A percentile compares a stretch with the other conserved stretches of the same genome.
These are phyloP conservation scores for Oryza glaberrima DNA, from an alignment of 176 grass and related monocot species.

Conservation along the genomic window DNA sequence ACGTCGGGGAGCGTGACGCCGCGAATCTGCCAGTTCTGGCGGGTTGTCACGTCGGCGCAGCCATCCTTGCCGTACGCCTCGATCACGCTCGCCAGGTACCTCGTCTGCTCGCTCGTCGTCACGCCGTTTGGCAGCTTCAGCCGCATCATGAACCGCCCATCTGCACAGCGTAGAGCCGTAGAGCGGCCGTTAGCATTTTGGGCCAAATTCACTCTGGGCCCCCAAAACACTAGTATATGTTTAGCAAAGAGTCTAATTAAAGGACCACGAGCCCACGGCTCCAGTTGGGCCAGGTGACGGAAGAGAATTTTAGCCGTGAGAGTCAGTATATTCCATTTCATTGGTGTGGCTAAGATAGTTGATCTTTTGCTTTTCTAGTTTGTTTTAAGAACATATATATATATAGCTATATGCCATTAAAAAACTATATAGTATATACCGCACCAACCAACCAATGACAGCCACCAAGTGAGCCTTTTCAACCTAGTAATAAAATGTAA, in stretches of 20 bases:
- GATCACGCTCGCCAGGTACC: constrained; percentile 88
- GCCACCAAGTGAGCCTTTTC: neutral
- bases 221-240: neutral
- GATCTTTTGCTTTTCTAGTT: constrained; percentile 38
- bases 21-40: constrained; percentile 99
- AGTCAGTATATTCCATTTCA: neutral
- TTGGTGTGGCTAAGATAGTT: constrained; percentile 7
- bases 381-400: neutral
- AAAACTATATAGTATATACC: neutral
- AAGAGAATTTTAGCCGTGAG: neutral
- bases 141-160: constrained; percentile 96
- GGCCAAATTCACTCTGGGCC: neutral
- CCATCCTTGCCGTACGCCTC: constrained; percentile 78
- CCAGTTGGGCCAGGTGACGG: neutral
- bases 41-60: constrained; percentile 92
- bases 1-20: constrained; percentile 89
- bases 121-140: constrained; percentile 97
- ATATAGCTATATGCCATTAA: neutral
- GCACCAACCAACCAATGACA: neutral
- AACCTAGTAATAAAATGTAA: neutral
- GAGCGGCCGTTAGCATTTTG: neutral
- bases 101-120: constrained; percentile 93
- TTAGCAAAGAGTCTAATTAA: neutral
- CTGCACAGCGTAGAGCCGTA: constrained; percentile 22
- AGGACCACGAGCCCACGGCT: neutral